Evolutionary conservation across 768 basidiomycete genomes (phyloP), one percentile per base, ranked within the genome.

Genomic region (Trametopsis cervina): DNA sequence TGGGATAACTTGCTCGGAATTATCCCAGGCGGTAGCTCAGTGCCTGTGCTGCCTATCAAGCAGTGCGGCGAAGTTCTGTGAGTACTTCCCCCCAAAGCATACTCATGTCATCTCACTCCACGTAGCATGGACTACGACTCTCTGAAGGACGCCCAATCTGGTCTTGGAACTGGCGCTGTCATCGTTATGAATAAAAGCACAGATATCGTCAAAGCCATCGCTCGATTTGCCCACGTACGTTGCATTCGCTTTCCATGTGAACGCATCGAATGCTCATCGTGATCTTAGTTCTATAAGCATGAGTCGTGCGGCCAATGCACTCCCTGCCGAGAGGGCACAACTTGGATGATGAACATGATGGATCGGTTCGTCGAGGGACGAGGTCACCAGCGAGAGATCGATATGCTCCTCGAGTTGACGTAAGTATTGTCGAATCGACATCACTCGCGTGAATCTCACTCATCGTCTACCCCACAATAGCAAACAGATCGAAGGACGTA

Each of bases 291-390:
- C 73, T 97, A 97, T 75, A 95, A 96, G 68, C 95, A 97, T 69
- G 95, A 98, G 63, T 95, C 92, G 1, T 98, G 94, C 58, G 94
- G 95, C 12, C 95, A 98, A 63, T 97, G 94, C 59, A 94, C 92
- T 10, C 92, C 93, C 3, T 95, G 92, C 64, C 72, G 90, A 54
- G 89, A 93, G 60, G 92, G 93, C 29, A 98, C 95, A 2, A 96
- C 92, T 0, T 98, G 95, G 95, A 91, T 99, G 89, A 90, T 87
- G 81, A 95, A 97, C 69, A 97, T 98, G 92, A 99, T 99, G 95
- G 79, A 91, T 64, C 84, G 95, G 40, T 81, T 99, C 74, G 90
- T 88, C 15, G 87, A 89, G 61, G 95, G 95, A 2, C 79, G 94
- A 10, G 89, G 85, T 0, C 89, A 94, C 60, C 75, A 77, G 55